phyloP scores from a whole-genome alignment of 2,329 filamentous ascomycete genomes.

The Nigrograna mackinnonii region DNA sequence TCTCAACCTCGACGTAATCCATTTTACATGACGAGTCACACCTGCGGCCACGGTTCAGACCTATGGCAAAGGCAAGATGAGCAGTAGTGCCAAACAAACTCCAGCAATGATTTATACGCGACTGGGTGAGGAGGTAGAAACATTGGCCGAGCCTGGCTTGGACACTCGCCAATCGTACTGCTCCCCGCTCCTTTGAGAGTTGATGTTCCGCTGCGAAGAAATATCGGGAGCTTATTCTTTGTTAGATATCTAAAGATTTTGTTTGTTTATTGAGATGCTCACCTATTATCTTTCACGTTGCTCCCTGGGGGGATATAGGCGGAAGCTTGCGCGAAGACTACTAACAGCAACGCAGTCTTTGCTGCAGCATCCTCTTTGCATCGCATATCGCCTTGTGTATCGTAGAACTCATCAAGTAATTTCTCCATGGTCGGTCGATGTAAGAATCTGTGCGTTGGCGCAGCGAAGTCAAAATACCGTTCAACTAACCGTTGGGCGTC shows the following conservation, averaged over 20 bases:
- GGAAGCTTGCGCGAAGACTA: conserved; percentile 58
- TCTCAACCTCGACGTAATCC: conserved; percentile 55
- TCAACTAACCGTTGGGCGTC: conserved; percentile 50
- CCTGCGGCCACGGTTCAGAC: conserved; percentile 46
- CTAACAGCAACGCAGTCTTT: conserved; percentile 52
- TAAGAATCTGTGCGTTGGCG: conserved; percentile 63
- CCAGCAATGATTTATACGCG: conserved; percentile 64
- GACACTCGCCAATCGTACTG: conserved; percentile 58
- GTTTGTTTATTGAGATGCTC: background rate
- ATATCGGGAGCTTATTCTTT: conserved; percentile 40
- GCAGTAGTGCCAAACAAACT: conserved; percentile 62
- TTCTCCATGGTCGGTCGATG: conserved; percentile 57
- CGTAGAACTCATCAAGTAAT: conserved; percentile 52
- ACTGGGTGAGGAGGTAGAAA: conserved; percentile 62
- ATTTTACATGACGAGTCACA: conserved; percentile 28
- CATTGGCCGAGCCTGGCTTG: conserved; percentile 63
- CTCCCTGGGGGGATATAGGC: conserved; percentile 43
- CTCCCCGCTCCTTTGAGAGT: conserved; percentile 56
- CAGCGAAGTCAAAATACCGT: conserved; percentile 64
- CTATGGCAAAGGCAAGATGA: conserved; percentile 55
- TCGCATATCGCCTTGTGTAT: conserved; percentile 46
- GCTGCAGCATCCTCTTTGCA: conserved; percentile 45
- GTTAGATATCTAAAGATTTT: background rate
- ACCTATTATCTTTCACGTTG: conserved; percentile 30
- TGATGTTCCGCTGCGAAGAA: conserved; percentile 49